A percentile compares a stretch with the other conserved stretches of the same genome.
phyloP scores from a whole-genome alignment of 1,284 basidiomycete species.

The Ustilago shanxiensis region DNA sequence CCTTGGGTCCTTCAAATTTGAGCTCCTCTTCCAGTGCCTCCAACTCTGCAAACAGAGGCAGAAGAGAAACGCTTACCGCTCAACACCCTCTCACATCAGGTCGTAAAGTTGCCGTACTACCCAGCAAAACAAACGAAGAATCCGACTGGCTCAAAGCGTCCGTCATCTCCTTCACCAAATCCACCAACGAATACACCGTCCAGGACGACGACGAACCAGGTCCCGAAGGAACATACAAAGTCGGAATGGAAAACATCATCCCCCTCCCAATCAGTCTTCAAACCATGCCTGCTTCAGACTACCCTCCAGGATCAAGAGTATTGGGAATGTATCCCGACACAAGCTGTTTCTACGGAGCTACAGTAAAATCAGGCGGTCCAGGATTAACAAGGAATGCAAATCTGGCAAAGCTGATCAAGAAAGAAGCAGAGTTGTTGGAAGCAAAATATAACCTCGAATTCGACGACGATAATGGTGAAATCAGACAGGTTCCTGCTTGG shows the following conservation, averaged over 20 bases:
- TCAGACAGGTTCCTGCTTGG: conserved; percentile 65
- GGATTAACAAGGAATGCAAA: conserved; percentile 42
- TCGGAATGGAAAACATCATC: conserved; percentile 57
- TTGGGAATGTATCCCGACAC: conserved; percentile 70
- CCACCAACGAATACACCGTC: conserved; percentile 45
- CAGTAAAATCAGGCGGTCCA: conserved; percentile 66
- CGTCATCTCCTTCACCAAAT: conserved; percentile 42
- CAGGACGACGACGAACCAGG: conserved; percentile 54
- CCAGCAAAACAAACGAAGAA: conserved; percentile 43
- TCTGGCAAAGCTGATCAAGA: conserved; percentile 45
- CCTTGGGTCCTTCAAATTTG: conserved; percentile 31
- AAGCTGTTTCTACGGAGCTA: conserved; percentile 68
- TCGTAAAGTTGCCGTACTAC: conserved; percentile 45
- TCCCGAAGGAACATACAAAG: conserved; percentile 51
- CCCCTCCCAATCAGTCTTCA: conserved; percentile 61
- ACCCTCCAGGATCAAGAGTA: conserved; percentile 58
- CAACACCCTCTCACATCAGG: conserved; percentile 45
- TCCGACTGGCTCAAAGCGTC: conserved; percentile 53
- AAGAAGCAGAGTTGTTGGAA: conserved; percentile 59
- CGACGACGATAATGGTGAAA: conserved; percentile 67
- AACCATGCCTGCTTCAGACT: conserved; percentile 64
- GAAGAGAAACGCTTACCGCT: conserved; percentile 36
- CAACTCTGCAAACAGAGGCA: conserved; percentile 12
- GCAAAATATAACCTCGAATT: conserved; percentile 66
- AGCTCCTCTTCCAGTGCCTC: conserved; percentile 19